phyloP scores from a whole-genome alignment of 345 rosid species.

The Litchi chinensis region DNA sequence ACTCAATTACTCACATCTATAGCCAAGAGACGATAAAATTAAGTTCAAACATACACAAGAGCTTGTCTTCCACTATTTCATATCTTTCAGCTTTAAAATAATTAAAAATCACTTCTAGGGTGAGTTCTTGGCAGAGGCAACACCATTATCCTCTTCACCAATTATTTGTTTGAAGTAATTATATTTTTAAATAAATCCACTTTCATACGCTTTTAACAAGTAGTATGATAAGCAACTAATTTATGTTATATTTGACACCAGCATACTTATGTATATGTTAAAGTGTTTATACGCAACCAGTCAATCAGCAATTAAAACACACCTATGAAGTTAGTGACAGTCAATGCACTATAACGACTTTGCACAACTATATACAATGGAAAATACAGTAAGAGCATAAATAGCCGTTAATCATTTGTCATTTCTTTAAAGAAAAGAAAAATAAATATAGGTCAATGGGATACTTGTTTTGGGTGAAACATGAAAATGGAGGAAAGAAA shows the following conservation, averaged over 20 bases:
- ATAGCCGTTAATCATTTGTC: background rate
- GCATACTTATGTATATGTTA: background rate
- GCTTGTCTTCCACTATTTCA: background rate
- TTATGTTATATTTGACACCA: background rate
- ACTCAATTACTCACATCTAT: background rate
- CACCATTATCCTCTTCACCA: conserved; percentile 1
- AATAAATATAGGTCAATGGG: background rate
- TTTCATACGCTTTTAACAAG: background rate
- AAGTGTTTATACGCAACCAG: background rate
- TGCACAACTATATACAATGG: background rate
- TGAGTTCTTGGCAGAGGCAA: conserved; percentile 5
- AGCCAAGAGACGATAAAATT: background rate
- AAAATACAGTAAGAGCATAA: background rate
- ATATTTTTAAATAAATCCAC: background rate
- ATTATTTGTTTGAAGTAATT: background rate
- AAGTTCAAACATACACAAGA: background rate
- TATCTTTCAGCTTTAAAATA: background rate
- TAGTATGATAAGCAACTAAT: background rate
- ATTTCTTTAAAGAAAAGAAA: background rate
- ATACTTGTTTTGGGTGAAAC: background rate
- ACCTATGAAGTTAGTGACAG: background rate
- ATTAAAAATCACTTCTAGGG: background rate
- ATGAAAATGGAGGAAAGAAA: no score
- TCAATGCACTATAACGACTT: background rate
- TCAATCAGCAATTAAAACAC: background rate